Percentiles rank a stretch among this genome's conserved stretches.
These are phyloP conservation scores for Fusarium globosum DNA, from an alignment of 2,329 filamentous ascomycete species.

Conservation along the genomic window DNA sequence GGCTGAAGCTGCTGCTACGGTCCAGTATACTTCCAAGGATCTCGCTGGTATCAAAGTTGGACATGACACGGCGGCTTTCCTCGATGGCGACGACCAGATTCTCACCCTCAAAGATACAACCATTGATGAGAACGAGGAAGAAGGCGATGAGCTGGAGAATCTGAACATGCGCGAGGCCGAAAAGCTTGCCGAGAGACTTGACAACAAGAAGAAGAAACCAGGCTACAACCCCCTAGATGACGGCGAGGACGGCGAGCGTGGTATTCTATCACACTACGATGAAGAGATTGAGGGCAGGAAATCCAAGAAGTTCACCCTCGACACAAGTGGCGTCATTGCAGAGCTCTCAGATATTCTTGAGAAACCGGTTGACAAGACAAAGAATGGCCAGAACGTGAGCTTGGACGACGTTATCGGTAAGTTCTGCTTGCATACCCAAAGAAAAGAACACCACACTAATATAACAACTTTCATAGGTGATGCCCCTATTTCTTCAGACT, in stretches of 20 bases:
- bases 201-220: conserved; percentile 89
- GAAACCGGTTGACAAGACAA: conserved; percentile 64
- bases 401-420: conserved; percentile 79
- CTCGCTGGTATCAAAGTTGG: conserved; percentile 91
- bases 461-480: conserved; percentile 32
- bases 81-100: conserved; percentile 86
- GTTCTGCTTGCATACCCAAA: conserved; percentile 28
- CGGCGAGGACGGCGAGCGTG: conserved; percentile 71
- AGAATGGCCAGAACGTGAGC: conserved; percentile 77
- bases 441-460: conserved; percentile 18
- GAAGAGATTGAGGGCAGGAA: conserved; percentile 95
- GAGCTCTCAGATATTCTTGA: conserved; percentile 69
- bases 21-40: conserved; percentile 84
- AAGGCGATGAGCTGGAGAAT: conserved; percentile 91
- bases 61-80: conserved; percentile 85
- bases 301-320: conserved; percentile 86
- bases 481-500: conserved; percentile 74
- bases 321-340: conserved; percentile 76
- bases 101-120: conserved; percentile 94
- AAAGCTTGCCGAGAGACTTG: conserved; percentile 77
- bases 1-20: conserved; percentile 68
- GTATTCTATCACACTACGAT: conserved; percentile 90
- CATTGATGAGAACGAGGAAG: conserved; percentile 84
- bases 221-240: conserved; percentile 87
- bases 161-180: conserved; percentile 77